phyloP scores from a whole-genome alignment of 805 yeast species.

The Lachancea sp. region DNA sequence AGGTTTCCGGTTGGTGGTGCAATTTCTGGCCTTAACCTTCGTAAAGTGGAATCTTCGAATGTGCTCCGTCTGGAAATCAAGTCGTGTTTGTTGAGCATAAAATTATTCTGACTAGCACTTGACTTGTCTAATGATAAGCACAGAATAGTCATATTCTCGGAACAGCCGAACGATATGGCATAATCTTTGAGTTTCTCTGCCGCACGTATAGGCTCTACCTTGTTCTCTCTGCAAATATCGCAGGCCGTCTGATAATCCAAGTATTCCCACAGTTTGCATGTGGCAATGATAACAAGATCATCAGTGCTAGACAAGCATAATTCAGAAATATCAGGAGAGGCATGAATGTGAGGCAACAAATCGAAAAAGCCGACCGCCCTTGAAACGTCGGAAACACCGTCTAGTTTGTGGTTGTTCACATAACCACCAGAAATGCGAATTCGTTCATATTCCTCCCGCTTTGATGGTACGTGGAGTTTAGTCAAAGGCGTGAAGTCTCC shows the following conservation, averaged over 20 bases:
- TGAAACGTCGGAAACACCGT: conserved; percentile 75
- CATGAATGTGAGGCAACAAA: conserved; percentile 78
- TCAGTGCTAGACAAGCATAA: conserved; percentile 59
- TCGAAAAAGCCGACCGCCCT: conserved; percentile 90
- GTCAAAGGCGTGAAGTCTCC: conserved; percentile 76
- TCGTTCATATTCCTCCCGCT: conserved; percentile 69
- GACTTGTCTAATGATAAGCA: conserved; percentile 63
- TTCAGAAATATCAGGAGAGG: conserved; percentile 74
- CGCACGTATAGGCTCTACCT: conserved; percentile 79
- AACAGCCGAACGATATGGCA: conserved; percentile 87
- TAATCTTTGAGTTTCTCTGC: conserved; percentile 91
- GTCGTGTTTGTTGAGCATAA: conserved; percentile 34
- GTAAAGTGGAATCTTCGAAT: conserved; percentile 68
- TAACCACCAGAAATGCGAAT: conserved; percentile 88
- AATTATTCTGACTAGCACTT: conserved; percentile 30
- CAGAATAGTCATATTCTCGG: conserved; percentile 70
- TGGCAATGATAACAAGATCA: conserved; percentile 79
- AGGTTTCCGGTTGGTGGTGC: conserved; percentile 91
- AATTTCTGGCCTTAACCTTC: conserved; percentile 83
- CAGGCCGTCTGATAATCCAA: conserved; percentile 81
- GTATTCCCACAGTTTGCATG: conserved; percentile 78
- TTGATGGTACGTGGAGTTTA: conserved; percentile 77
- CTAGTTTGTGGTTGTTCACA: conserved; percentile 79
- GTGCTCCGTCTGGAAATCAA: conserved; percentile 45
- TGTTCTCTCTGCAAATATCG: conserved; percentile 78